These are phyloP conservation scores for Kappamyces sp. DNA, from an alignment of 192 early-diverging fungal species.

Conservation along the genomic window DNA sequence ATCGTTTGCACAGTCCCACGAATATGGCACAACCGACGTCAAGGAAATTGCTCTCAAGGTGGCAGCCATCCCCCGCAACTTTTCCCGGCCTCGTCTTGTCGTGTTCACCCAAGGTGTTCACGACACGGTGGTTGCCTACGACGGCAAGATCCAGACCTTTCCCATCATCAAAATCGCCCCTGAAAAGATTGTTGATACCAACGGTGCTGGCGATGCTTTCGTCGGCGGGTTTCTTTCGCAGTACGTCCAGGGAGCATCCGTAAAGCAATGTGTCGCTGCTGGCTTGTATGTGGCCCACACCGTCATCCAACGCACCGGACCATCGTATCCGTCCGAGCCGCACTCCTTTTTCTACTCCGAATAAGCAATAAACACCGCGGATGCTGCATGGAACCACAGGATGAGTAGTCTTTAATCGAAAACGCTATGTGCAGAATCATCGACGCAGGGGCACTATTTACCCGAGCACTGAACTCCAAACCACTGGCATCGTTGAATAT, in stretches of 20 bases:
- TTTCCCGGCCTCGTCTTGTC: constrained; percentile 68
- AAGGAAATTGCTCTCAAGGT: constrained; percentile 76
- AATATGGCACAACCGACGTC: constrained; percentile 65
- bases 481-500: constrained; percentile 9
- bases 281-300: constrained; percentile 87
- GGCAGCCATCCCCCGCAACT: constrained; percentile 78
- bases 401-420: too few relatives aligned
- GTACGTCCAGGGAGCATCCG: constrained; percentile 63
- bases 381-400: too few relatives aligned
- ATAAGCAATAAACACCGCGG: too few relatives aligned
- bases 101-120: constrained; percentile 88
- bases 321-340: constrained; percentile 43
- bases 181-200: constrained; percentile 88
- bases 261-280: constrained; percentile 68
- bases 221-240: constrained; percentile 87
- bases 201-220: constrained; percentile 98
- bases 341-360: constrained; percentile 24
- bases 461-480: too few relatives aligned
- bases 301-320: constrained; percentile 65
- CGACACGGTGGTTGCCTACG: constrained; percentile 61
- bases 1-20: constrained; percentile 72
- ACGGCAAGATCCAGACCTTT: constrained; percentile 48
- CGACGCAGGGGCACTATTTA: too few relatives aligned
- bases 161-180: constrained; percentile 57
- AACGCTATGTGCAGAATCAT: too few relatives aligned